Percentiles rank a stretch among this genome's conserved stretches.
Conservation (phyloP, 805 yeast species). For the Wickerhamiella dianesei region DNA sequence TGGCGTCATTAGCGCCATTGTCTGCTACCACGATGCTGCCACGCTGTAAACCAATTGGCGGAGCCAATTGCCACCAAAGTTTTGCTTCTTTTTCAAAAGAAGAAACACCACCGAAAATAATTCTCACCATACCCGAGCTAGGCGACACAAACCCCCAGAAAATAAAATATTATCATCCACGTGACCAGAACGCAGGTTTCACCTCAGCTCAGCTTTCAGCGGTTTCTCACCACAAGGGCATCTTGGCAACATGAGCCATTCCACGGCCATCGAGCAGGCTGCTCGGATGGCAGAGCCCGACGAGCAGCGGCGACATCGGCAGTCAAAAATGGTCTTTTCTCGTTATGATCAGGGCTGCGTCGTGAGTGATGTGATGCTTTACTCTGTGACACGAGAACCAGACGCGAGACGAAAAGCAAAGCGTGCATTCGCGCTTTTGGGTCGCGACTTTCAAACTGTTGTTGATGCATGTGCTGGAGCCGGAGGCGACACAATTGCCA, state of each 20-base stretch:
- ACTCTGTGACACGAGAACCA: slow-evolving; percentile 72
- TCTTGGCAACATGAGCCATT: not conserved
- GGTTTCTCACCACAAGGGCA: not conserved
- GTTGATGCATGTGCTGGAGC: slow-evolving; percentile 77
- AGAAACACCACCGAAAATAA: no score
- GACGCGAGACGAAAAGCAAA: slow-evolving; percentile 39
- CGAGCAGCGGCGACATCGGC: not conserved
- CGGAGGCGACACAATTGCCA: slow-evolving; percentile 73
- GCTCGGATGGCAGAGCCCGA: slow-evolving; percentile 1
- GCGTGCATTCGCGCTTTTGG: slow-evolving; percentile 12
- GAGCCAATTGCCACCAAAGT: no score
- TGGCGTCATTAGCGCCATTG: no score
- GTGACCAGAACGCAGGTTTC: not conserved
- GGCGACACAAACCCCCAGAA: no score
- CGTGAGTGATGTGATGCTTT: slow-evolving; percentile 68
- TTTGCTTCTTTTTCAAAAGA: no score
- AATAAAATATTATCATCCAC: no score
- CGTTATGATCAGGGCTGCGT: slow-evolving; percentile 53
- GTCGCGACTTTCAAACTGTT: slow-evolving; percentile 20
- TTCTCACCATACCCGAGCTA: no score
- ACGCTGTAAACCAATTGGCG: no score
- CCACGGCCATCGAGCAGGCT: not conserved
- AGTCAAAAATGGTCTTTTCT: slow-evolving; percentile 38
- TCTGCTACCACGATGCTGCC: no score
- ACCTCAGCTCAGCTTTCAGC: not conserved